A percentile compares a stretch with the other conserved stretches of the same genome.
phyloP scores from a whole-genome alignment of 2,329 filamentous ascomycete species.

The Sclerotinia borealis region DNA sequence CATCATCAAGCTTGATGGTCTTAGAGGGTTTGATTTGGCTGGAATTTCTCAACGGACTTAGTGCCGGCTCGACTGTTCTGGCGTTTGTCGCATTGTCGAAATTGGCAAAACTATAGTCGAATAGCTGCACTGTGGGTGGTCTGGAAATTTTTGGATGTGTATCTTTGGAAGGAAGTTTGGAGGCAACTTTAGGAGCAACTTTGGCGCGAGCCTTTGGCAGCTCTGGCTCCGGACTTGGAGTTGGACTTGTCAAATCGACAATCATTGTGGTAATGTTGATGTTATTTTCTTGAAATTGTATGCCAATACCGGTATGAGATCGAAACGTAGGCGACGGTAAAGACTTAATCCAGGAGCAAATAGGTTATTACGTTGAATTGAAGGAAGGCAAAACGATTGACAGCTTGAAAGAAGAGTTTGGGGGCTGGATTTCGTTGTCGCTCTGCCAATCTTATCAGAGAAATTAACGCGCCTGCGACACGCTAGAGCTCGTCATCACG shows the following conservation, averaged over 20 bases:
- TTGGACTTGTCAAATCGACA: slow-evolving; percentile 5
- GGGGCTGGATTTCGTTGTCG: not conserved
- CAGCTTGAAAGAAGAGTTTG: not conserved
- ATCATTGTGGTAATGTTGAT: too few relatives aligned
- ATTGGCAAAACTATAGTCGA: not conserved
- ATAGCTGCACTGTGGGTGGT: not conserved
- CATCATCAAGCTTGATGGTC: not conserved
- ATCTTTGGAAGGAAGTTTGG: not conserved
- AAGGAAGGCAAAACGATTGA: not conserved
- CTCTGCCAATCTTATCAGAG: too few relatives aligned
- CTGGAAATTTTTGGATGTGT: not conserved
- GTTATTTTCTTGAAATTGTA: not conserved
- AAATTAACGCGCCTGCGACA: not conserved
- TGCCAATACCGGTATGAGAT: not conserved
- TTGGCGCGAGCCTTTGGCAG: not conserved
- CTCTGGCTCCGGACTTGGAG: slow-evolving; percentile 7
- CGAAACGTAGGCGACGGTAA: not conserved
- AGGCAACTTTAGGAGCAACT: not conserved
- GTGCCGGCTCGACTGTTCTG: not conserved
- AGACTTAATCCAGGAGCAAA: not conserved
- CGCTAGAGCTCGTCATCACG: not conserved
- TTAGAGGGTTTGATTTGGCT: not conserved
- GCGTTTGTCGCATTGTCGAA: not conserved
- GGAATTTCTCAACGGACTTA: not conserved
- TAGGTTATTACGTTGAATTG: not conserved